Conservation (phyloP, 2,329 filamentous ascomycete species). For the Microascus cirrosus region DNA sequence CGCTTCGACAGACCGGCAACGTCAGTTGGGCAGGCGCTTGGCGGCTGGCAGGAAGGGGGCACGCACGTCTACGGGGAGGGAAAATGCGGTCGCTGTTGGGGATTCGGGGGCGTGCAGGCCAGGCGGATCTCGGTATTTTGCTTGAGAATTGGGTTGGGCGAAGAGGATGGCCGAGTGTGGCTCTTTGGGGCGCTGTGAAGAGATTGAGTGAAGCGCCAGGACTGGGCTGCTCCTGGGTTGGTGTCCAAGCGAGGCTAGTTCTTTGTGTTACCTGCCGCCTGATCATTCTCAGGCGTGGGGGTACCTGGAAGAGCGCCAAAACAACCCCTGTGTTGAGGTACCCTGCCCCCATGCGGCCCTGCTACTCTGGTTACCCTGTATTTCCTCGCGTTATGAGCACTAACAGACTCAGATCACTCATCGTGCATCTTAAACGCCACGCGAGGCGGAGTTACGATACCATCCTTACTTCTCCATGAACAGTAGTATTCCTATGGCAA, state of each 20-base stretch:
- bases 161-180: neutral
- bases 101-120: neutral
- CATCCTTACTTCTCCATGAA: neutral
- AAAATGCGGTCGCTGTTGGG: neutral
- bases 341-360: neutral
- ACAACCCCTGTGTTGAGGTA: neutral
- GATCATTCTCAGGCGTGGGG: neutral
- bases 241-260: neutral
- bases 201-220: conserved; percentile 1
- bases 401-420: neutral
- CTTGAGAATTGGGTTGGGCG: neutral
- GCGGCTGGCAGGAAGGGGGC: neutral
- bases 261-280: neutral
- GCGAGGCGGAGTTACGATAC: neutral
- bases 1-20: neutral
- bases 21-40: neutral
- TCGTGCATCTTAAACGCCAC: neutral
- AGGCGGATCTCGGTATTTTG: neutral
- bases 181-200: neutral
- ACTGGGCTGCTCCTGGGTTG: neutral
- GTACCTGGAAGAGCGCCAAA: no score
- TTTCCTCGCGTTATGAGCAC: neutral
- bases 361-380: no score
- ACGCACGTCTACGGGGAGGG: neutral
- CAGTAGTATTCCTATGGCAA: neutral